phyloP scores from a whole-genome alignment of 768 basidiomycete genomes.

The Trametes gibbosa region DNA sequence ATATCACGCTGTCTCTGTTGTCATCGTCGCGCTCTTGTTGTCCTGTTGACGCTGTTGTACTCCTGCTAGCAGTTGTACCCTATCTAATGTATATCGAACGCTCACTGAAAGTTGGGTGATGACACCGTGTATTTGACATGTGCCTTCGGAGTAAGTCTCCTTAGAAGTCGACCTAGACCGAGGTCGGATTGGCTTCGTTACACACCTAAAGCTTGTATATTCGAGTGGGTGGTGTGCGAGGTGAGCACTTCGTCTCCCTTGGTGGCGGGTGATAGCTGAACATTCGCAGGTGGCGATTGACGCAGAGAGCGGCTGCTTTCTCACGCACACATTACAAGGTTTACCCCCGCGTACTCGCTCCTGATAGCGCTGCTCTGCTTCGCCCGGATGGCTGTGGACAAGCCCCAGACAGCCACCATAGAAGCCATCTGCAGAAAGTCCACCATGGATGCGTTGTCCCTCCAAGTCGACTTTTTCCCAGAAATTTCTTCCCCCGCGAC shows the following conservation, averaged over 20 bases:
- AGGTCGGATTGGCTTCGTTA: no score
- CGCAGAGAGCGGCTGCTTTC: neutral
- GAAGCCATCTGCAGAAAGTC: neutral
- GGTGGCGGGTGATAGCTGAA: neutral
- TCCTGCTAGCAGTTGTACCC: slow-evolving; percentile 10
- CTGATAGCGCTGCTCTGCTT: neutral
- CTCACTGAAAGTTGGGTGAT: neutral
- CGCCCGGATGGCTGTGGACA: neutral
- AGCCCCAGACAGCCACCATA: neutral
- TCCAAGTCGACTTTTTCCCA: no score
- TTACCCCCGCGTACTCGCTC: neutral
- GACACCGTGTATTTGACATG: no score
- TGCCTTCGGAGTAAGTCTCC: neutral
- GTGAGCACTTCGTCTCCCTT: neutral
- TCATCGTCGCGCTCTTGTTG: slow-evolving; percentile 7
- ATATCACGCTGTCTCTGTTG: slow-evolving; percentile 15
- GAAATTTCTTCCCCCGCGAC: no score
- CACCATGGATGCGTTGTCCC: no score
- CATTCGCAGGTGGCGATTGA: neutral
- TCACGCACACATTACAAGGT: neutral
- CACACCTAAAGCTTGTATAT: neutral
- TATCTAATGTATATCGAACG: slow-evolving; percentile 1
- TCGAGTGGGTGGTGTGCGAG: neutral
- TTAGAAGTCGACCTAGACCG: neutral
- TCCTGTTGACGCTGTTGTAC: slow-evolving; percentile 4